Percentiles rank a stretch among this genome's conserved stretches.
Evolutionary conservation across 2,329 filamentous ascomycete genomes (phyloP).

Genomic region (Aspergillus carbonarius): DNA sequence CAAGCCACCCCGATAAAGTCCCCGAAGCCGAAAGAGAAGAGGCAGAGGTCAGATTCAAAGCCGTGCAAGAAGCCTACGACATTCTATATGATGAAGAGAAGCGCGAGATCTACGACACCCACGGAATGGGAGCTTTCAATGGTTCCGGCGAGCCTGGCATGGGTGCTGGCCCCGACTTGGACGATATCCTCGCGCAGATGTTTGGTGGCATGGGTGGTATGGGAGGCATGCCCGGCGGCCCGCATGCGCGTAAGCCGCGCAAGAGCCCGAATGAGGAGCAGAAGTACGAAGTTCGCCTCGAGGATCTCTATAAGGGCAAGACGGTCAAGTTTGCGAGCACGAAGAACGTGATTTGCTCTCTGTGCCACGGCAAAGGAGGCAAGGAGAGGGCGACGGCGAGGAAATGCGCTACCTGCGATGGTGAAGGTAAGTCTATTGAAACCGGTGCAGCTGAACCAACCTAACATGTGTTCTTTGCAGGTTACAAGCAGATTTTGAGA

Average conservation of each 20-base stretch:
- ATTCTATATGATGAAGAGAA: conserved; percentile 96
- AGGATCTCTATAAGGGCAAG: conserved; percentile 98
- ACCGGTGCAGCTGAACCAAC: too few relatives aligned
- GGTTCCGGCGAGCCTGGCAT: conserved; percentile 65
- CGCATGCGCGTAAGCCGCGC: conserved; percentile 46
- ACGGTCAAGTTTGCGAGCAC: conserved; percentile 95
- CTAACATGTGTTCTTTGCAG: conserved; percentile 28
- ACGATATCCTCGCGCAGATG: conserved; percentile 93
- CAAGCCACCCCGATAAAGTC: conserved; percentile 94
- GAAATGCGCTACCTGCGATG: conserved; percentile 80
- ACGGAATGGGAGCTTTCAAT: conserved; percentile 96
- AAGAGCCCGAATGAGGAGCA: conserved; percentile 84
- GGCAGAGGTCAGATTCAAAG: conserved; percentile 90
- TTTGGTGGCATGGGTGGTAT: conserved; percentile 63
- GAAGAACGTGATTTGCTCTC: conserved; percentile 84
- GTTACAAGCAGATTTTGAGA: conserved; percentile 72
- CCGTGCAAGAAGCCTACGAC: conserved; percentile 91
- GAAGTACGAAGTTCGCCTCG: conserved; percentile 83
- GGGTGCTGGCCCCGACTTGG: conserved; percentile 68
- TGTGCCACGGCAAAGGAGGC: conserved; percentile 85
- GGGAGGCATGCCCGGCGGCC: conserved; percentile 42
- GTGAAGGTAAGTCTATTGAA: conserved; percentile 55
- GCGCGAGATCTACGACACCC: conserved; percentile 83
- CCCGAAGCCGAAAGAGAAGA: conserved; percentile 78
- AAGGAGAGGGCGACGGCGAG: conserved; percentile 88